A percentile compares a stretch with the other conserved stretches of the same genome.
phyloP scores from a whole-genome alignment of 1,139 yeast species.

The Saccharomyces hybrid region DNA sequence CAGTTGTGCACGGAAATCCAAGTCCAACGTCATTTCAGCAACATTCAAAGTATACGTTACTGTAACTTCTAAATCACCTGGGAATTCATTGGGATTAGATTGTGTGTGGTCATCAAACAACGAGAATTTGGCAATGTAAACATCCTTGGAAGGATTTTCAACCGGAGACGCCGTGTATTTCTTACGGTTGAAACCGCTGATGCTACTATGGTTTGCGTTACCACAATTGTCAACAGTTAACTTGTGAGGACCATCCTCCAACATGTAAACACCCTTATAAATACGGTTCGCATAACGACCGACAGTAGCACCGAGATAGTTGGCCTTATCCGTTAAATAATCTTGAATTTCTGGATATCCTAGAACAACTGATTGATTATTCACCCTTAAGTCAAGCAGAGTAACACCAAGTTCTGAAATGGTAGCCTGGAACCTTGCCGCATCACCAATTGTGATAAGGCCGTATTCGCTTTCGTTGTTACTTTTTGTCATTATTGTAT shows the following conservation, averaged over 20 bases:
- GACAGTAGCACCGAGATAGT: constrained; percentile 52
- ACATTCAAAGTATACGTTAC: not conserved
- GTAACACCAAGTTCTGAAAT: constrained; percentile 29
- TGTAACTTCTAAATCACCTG: not conserved
- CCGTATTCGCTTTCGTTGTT: constrained; percentile 32
- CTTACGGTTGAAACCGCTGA: constrained; percentile 43
- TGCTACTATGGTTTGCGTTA: constrained; percentile 47
- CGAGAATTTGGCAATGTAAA: constrained; percentile 34
- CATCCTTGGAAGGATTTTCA: constrained; percentile 27
- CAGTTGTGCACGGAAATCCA: constrained; percentile 43
- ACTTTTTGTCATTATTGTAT: not conserved
- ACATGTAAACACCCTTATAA: constrained; percentile 37
- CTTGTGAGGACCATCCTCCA: constrained; percentile 37
- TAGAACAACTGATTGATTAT: constrained; percentile 32
- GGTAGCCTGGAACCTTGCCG: not conserved
- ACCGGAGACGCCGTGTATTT: constrained; percentile 43
- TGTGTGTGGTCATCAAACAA: constrained; percentile 32
- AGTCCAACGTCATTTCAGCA: constrained; percentile 28
- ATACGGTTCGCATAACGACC: constrained; percentile 61
- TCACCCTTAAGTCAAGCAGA: constrained; percentile 37
- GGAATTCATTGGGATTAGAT: not conserved
- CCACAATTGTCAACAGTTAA: constrained; percentile 36
- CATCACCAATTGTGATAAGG: constrained; percentile 18
- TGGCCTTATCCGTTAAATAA: constrained; percentile 37
- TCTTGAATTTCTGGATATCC: constrained; percentile 33